Evolutionary conservation across 805 yeast species (phyloP).

Genomic region (Jamesozyma rosinii): DNA sequence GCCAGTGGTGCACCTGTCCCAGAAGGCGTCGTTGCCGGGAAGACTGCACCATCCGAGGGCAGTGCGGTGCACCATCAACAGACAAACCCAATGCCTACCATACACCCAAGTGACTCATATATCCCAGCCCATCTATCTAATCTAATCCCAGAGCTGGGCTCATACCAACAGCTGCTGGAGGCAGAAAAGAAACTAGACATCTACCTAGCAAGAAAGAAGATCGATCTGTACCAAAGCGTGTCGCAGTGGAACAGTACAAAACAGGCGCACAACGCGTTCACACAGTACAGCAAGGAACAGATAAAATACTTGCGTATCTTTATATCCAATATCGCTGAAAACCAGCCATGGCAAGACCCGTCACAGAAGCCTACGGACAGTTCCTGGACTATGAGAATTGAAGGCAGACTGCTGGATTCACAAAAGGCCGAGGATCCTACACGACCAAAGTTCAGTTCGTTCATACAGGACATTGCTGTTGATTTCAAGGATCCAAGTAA

Average conservation of each 20-base stretch:
- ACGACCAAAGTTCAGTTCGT: slow-evolving; percentile 63
- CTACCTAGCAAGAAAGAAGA: slow-evolving; percentile 68
- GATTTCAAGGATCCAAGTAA: slow-evolving; percentile 40
- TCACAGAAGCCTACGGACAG: slow-evolving; percentile 23
- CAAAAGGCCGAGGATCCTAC: slow-evolving; percentile 39
- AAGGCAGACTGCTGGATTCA: slow-evolving; percentile 64
- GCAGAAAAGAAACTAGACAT: slow-evolving; percentile 81
- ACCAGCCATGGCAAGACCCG: slow-evolving; percentile 76
- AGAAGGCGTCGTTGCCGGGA: neutral
- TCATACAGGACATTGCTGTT: slow-evolving; percentile 74
- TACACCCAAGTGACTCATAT: slow-evolving; percentile 45
- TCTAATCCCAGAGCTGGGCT: slow-evolving; percentile 58
- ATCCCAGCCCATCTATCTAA: slow-evolving; percentile 39
- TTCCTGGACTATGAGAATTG: slow-evolving; percentile 79
- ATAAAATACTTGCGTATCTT: slow-evolving; percentile 63
- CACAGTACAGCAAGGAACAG: slow-evolving; percentile 33
- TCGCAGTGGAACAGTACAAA: slow-evolving; percentile 37
- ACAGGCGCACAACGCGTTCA: slow-evolving; percentile 23
- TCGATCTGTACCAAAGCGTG: slow-evolving; percentile 70
- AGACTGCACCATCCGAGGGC: neutral
- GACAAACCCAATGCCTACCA: slow-evolving; percentile 23
- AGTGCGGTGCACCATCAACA: slow-evolving; percentile 8
- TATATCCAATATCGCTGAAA: slow-evolving; percentile 70
- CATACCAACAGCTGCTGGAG: slow-evolving; percentile 60
- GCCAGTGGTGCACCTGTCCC: neutral